Conservation (phyloP, 345 rosid species). For the Salix viminalis region DNA sequence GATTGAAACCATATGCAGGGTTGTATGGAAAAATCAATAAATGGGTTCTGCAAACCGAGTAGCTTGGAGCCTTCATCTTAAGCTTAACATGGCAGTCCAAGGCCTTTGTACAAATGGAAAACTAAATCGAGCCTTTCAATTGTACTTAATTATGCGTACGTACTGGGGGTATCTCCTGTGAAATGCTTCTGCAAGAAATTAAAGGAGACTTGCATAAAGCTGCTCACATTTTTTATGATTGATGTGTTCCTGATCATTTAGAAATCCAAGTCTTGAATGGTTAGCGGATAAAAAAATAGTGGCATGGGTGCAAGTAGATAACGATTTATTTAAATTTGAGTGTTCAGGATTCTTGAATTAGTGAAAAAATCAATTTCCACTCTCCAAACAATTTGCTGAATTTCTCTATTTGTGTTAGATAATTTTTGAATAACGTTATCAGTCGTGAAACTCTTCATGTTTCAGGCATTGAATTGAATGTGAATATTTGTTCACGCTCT, state of each 20-base stretch:
- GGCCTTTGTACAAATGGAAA: slow-evolving; percentile 50
- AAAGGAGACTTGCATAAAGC: slow-evolving; percentile 61
- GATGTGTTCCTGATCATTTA: slow-evolving; percentile 42
- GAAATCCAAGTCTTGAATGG: neutral
- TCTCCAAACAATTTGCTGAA: neutral
- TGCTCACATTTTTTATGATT: slow-evolving; percentile 59
- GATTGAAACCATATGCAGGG: slow-evolving; percentile 80
- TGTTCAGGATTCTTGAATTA: neutral
- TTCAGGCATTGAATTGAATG: neutral
- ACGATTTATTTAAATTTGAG: neutral
- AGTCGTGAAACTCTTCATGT: neutral
- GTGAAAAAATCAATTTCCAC: neutral
- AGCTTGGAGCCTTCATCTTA: slow-evolving; percentile 71
- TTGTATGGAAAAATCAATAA: too few species aligned
- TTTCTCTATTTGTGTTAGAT: neutral
- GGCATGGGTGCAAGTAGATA: neutral
- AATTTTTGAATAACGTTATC: neutral
- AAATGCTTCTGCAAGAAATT: slow-evolving; percentile 51
- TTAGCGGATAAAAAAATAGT: neutral
- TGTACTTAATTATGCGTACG: slow-evolving; percentile 61
- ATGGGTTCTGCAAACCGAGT: slow-evolving; percentile 51
- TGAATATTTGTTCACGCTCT: neutral
- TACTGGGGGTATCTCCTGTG: slow-evolving; percentile 51
- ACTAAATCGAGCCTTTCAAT: slow-evolving; percentile 47
- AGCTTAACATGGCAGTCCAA: slow-evolving; percentile 48